These are phyloP conservation scores for Aspergillus thermomutatus DNA, from an alignment of 2,329 filamentous ascomycete species.

Conservation along the genomic window DNA sequence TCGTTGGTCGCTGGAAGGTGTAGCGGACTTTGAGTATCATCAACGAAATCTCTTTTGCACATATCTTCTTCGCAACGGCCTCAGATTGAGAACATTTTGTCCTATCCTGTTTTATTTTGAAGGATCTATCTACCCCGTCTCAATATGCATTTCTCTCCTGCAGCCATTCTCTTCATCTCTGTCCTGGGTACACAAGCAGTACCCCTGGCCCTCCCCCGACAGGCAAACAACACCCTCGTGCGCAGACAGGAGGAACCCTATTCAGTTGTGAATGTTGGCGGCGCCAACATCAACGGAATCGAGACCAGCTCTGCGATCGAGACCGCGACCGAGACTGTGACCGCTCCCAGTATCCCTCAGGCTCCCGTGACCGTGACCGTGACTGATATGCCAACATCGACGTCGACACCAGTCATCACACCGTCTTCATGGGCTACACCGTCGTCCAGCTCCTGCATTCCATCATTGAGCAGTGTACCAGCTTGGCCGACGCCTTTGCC, in stretches of 20 bases:
- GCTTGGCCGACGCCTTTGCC: neutral
- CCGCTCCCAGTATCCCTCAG: slow-evolving; percentile 10
- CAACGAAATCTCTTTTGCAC: neutral
- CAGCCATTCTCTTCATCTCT: slow-evolving; percentile 25
- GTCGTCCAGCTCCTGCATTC: slow-evolving; percentile 1
- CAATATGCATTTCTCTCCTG: slow-evolving; percentile 29
- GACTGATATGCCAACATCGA: slow-evolving; percentile 17
- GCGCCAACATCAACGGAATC: slow-evolving; percentile 13
- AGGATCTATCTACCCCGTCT: slow-evolving; percentile 1
- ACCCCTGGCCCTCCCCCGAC: slow-evolving; percentile 21
- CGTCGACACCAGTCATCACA: slow-evolving; percentile 20
- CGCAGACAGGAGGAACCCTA: slow-evolving; percentile 24
- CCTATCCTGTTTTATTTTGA: slow-evolving; percentile 1
- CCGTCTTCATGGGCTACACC: slow-evolving; percentile 13
- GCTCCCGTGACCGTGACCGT: slow-evolving; percentile 24
- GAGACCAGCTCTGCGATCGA: slow-evolving; percentile 10
- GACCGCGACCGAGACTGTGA: slow-evolving; percentile 18
- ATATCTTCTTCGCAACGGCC: neutral
- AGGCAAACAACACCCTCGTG: slow-evolving; percentile 17
- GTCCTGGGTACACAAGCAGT: slow-evolving; percentile 26
- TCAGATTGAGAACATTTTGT: neutral
- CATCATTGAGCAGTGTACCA: neutral
- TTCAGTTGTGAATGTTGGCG: slow-evolving; percentile 33
- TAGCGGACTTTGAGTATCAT: neutral
- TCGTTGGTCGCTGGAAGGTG: neutral